Evolutionary conservation across 2,329 filamentous ascomycete genomes (phyloP).

Genomic region (Botryotinia convoluta): DNA sequence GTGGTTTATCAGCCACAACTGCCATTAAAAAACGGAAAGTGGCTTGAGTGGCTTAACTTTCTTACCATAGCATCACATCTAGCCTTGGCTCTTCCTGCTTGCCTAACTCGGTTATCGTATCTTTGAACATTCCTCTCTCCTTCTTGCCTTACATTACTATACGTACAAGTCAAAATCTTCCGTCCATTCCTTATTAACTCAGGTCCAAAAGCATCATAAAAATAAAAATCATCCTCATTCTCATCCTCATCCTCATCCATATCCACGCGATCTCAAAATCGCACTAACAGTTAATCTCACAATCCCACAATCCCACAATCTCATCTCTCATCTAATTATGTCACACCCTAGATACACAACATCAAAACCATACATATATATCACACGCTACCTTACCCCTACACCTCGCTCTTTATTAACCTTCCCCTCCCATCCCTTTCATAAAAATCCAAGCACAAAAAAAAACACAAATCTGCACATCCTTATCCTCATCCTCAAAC

Average conservation of each 20-base stretch:
- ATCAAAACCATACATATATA: neutral
- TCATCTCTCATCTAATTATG: neutral
- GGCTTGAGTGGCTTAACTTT: neutral
- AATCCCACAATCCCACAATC: neutral
- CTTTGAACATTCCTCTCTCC: neutral
- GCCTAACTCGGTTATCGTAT: slow-evolving; percentile 9
- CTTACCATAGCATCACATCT: neutral
- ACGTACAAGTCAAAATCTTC: neutral
- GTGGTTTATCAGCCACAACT: slow-evolving; percentile 2
- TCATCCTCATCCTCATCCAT: neutral
- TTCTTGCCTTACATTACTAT: neutral
- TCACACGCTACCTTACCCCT: neutral
- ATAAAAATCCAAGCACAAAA: neutral
- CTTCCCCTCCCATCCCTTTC: neutral
- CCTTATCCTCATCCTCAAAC: neutral
- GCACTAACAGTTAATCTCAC: neutral
- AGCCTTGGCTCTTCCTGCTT: neutral
- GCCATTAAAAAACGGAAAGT: neutral
- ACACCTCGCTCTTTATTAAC: neutral
- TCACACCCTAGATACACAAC: neutral
- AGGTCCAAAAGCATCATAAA: neutral
- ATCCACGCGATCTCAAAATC: neutral
- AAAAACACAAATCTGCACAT: neutral
- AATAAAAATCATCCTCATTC: too few relatives aligned
- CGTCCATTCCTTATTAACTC: neutral